These are phyloP conservation scores for Poronia punctata DNA, from an alignment of 495 filamentous ascomycete species.

Conservation along the genomic window DNA sequence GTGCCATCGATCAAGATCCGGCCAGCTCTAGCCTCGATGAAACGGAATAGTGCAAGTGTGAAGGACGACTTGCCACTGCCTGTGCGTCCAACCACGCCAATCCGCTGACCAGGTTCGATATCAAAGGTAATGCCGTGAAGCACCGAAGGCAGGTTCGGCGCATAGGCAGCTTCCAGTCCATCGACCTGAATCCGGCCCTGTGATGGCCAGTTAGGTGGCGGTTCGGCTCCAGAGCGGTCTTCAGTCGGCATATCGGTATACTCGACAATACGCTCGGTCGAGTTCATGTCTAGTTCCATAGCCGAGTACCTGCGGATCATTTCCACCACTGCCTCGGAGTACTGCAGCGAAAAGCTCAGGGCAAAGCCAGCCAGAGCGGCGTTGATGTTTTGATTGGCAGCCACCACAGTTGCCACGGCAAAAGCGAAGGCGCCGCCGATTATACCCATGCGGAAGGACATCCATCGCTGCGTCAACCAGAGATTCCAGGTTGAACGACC, in stretches of 20 bases:
- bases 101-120: slow-evolving; percentile 24
- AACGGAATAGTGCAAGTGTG: slow-evolving; percentile 31
- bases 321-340: slow-evolving; percentile 47
- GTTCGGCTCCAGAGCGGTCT: slow-evolving; percentile 48
- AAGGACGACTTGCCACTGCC: slow-evolving; percentile 39
- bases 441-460: slow-evolving; percentile 62
- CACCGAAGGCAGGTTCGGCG: slow-evolving; percentile 59
- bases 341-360: slow-evolving; percentile 52
- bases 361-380: slow-evolving; percentile 78
- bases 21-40: slow-evolving; percentile 28
- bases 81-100: slow-evolving; percentile 42
- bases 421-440: slow-evolving; percentile 64
- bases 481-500: slow-evolving; percentile 56
- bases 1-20: slow-evolving; percentile 46
- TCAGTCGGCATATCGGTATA: slow-evolving; percentile 69
- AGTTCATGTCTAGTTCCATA: slow-evolving; percentile 76
- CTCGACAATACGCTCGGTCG: slow-evolving; percentile 74
- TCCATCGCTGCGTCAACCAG: slow-evolving; percentile 68
- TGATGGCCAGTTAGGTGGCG: slow-evolving; percentile 74
- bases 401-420: slow-evolving; percentile 57
- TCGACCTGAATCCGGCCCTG: slow-evolving; percentile 67
- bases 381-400: slow-evolving; percentile 57
- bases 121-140: slow-evolving; percentile 20
- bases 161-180: slow-evolving; percentile 69
- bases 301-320: slow-evolving; percentile 55